These are phyloP conservation scores for Datisca glomerata DNA, from an alignment of 306 rosid genomes.

Conservation along the genomic window DNA sequence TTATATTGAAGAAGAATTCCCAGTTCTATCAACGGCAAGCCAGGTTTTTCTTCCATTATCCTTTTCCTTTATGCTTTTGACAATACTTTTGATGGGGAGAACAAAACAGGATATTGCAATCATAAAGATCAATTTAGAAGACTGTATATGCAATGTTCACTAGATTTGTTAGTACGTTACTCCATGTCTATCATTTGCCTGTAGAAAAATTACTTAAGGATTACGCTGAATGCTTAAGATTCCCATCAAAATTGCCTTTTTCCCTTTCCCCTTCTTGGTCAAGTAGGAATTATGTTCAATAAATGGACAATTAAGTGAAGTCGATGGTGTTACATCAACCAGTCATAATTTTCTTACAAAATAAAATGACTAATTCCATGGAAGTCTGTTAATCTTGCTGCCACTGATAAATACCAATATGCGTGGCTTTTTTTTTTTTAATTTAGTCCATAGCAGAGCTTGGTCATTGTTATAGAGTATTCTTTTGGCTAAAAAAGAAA, in stretches of 20 bases:
- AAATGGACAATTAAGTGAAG: background rate
- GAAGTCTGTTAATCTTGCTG: background rate
- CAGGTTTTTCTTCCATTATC: constrained; percentile 16
- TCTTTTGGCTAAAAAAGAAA: background rate
- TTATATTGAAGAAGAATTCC: constrained; percentile 47
- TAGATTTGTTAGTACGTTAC: background rate
- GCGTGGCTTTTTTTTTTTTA: background rate
- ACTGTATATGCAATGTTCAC: background rate
- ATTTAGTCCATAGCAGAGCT: background rate
- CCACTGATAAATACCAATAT: too few relatives aligned
- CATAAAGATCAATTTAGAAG: too few relatives aligned
- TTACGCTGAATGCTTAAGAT: too few relatives aligned
- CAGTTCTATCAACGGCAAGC: constrained; percentile 40
- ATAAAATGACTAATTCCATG: background rate
- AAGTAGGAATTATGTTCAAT: background rate
- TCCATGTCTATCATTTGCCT: background rate
- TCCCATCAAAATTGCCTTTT: background rate
- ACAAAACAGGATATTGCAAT: background rate
- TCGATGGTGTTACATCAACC: background rate
- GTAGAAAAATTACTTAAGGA: too few relatives aligned
- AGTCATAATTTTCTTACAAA: background rate
- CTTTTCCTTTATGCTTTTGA: background rate
- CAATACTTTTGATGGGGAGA: background rate
- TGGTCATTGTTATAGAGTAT: background rate
- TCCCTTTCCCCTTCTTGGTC: background rate